Evolutionary conservation across 768 basidiomycete genomes (phyloP), one percentile per base, ranked within the genome.

Genomic region (Boletus subcaerulescens): DNA sequence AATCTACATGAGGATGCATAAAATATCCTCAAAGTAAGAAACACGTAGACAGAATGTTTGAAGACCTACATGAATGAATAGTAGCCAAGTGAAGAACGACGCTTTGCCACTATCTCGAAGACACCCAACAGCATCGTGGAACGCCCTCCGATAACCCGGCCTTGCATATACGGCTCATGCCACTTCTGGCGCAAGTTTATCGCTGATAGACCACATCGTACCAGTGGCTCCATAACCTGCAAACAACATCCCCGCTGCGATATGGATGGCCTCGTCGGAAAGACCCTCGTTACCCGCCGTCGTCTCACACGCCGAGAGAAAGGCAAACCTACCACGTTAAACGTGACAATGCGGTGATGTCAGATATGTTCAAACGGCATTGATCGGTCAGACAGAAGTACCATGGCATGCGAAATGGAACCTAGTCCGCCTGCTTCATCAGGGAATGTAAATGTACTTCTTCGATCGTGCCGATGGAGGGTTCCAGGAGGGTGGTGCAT

Each of bases 241-340:
- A 26, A 66, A 50, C 22, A 73, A 57, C 71, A 79, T 73, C 7
- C 72, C 76, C 3, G 72, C 74, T 0, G 79, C 74, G 3, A 80
- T 59, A 63, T 79, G 77, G 8, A 80, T 59, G 0, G 67, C 71
- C 45, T 78, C 75, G 5, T 75, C 70, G 0, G 70, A 49, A 1
- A 71, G 69, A 47, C 52, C 68, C 62, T 62, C 44, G 26, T 70
- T 65, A 4, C 76, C 74, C 39, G 53, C 67, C 0, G 75, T 75
- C 8, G 74, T 79, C 52, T 81, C 69, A 57, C 79, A 80, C 1
- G 79, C 77, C 6, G 78, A 77, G 8, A 80, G 70, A 61, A 78
- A 76, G 0, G 73, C 78, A 33, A 80, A 65, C 41, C 70, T 52
- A 32, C 46, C 66, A 39, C 13, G 71, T 29, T 18, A 42, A 61